These are phyloP conservation scores for Saccharomycopsis fibuligera DNA, from an alignment of 805 yeast genomes.

Conservation along the genomic window DNA sequence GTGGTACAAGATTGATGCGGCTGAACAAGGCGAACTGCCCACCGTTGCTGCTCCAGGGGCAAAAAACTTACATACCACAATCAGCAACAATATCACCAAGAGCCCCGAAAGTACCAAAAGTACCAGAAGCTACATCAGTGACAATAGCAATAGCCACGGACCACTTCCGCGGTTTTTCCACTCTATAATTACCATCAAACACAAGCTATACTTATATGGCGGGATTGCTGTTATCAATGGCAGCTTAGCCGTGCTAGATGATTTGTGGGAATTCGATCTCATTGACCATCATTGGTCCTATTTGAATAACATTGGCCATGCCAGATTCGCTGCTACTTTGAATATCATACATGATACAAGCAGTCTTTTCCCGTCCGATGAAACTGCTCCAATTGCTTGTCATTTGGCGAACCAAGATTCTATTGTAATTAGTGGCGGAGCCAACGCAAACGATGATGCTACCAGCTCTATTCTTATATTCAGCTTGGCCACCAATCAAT, in stretches of 20 bases:
- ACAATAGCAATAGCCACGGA: too few relatives aligned
- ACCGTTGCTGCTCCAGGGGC: too few relatives aligned
- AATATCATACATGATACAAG: slow-evolving; percentile 9
- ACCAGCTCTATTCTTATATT: neutral
- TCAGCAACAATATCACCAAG: too few relatives aligned
- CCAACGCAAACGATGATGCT: neutral
- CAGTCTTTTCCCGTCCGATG: neutral
- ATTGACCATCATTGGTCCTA: slow-evolving; percentile 48
- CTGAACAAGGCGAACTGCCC: neutral
- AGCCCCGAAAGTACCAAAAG: too few relatives aligned
- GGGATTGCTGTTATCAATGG: slow-evolving; percentile 44
- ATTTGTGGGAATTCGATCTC: slow-evolving; percentile 62
- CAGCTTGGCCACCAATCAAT: neutral
- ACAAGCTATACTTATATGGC: slow-evolving; percentile 55
- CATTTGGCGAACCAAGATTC: slow-evolving; percentile 6
- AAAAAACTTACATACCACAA: too few relatives aligned
- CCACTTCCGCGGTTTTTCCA: slow-evolving; percentile 49
- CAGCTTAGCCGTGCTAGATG: slow-evolving; percentile 46
- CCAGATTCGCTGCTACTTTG: slow-evolving; percentile 24
- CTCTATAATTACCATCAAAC: slow-evolving; percentile 44
- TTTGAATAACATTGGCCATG: slow-evolving; percentile 32
- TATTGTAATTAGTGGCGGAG: slow-evolving; percentile 6
- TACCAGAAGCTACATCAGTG: too few relatives aligned
- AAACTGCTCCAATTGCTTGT: neutral
- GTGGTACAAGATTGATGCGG: slow-evolving; percentile 37